A percentile compares a stretch with the other conserved stretches of the same genome.
Conservation (phyloP, 257 asterid species). For the Craterostigma plantagineum region DNA sequence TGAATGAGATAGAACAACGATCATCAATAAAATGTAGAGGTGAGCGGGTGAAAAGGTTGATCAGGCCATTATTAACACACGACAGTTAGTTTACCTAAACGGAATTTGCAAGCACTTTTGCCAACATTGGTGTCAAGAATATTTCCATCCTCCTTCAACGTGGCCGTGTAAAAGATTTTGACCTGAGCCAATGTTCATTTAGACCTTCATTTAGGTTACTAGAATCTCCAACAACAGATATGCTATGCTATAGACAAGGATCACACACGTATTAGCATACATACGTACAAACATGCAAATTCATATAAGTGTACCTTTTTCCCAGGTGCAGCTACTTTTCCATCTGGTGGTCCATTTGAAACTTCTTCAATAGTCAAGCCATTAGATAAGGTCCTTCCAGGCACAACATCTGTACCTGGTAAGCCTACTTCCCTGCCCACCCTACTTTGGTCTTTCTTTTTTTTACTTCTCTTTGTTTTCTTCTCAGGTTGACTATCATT, state of each 20-base stretch:
- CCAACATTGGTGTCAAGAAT: conserved; percentile 43
- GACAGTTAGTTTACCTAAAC: conserved; percentile 33
- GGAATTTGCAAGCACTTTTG: conserved; percentile 27
- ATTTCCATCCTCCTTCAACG: conserved; percentile 38
- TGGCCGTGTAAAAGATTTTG: conserved; percentile 46
- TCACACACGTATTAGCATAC: not conserved
- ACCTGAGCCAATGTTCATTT: conserved; percentile 26
- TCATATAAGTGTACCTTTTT: conserved; percentile 29
- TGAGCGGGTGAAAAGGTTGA: not conserved
- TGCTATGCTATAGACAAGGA: not conserved
- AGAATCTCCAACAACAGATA: conserved; percentile 6
- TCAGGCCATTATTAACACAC: too few species aligned
- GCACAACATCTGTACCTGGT: conserved; percentile 9
- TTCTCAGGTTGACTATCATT: conserved; percentile 20
- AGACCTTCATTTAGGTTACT: conserved; percentile 2
- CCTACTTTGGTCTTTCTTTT: conserved; percentile 21
- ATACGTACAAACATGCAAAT: too few species aligned
- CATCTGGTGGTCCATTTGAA: conserved; percentile 36
- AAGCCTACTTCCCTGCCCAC: conserved; percentile 7
- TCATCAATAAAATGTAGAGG: not conserved
- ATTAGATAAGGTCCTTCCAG: conserved; percentile 38
- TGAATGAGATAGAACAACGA: conserved; percentile 14
- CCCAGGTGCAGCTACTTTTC: conserved; percentile 54
- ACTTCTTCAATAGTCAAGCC: conserved; percentile 69
- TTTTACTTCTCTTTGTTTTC: conserved; percentile 25